Base-by-base conservation (phyloP, 1,139 yeast genomes). In the Meyerozyma smithsonii region DNA sequence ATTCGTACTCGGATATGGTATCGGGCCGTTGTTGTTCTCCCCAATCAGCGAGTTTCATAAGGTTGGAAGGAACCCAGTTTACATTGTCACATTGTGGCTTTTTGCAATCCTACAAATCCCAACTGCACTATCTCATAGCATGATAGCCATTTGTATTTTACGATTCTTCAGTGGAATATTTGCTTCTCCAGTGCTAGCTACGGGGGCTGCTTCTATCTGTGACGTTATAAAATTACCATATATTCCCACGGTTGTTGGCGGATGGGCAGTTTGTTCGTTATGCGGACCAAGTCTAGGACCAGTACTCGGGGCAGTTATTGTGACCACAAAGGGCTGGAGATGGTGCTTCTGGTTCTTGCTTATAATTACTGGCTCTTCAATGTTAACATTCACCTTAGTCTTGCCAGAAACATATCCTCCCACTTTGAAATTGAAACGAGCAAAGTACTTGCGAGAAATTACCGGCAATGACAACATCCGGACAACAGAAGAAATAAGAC, bases 1-100 rank as follows among this genome's bases (percentile, higher is more conserved):
- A 19, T 42, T 38, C 21, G 41, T 42, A 12, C 10, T 42, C n/a
- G 45, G 45, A 15, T 40, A 40, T 18, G 45, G 45, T 14, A n/a
- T 38, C 12, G 45, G 45, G 3, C 42, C 45, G n/a, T 34, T 37
- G 39, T n/a, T 41, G 10, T 33, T 42, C 21, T 25, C 38, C 14
- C 45, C 45, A 3, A 14, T 42, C 33, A 20, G 35, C 5, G 45
- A 42, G 23, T 28, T 37, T 12, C 36, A 42, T 8, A 59, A 59
- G 15, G 69, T 79, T 40, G 88, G 88, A 3, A 65, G 88, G 46
- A 75, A 72, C 38, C 52, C 64, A 19, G 52, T 64, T 32, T 66
- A 66, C 44, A 47, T 62, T 33, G 36, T 48, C 24, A 56, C 66
- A 2, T 50, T 63, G 26, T 54, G 62, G 42, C 38, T 64, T 5